Base-by-base conservation (phyloP, 2,329 filamentous ascomycete genomes). In the Xylaria sp. region DNA sequence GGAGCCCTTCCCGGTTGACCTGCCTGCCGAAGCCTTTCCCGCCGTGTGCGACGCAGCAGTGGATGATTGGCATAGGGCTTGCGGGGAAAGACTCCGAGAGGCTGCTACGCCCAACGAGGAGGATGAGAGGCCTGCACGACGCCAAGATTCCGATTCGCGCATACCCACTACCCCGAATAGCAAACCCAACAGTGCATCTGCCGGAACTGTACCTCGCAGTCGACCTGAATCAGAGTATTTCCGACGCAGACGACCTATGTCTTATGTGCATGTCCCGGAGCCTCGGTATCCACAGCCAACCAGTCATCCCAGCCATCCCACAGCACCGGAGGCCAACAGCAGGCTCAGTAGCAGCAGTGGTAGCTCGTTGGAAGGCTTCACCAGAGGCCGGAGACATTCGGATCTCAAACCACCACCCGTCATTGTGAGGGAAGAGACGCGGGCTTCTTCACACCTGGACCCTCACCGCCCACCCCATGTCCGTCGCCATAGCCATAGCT, bases 1-100 rank as follows among this genome's bases (percentile, higher is more conserved):
- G 48, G 87, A 90, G 65, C 83, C 83, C 40, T 94, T 95, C 71
- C 89, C 89, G 0, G 70, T 79, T 6, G 85, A 89, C 63, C 81
- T 91, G 4, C 88, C 89, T 1, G 80, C 79, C 33, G 81, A 83
- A n/a, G 87, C 90, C 0, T 92, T 95, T 67, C 95, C 96, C 0
- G 78, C 85, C 1, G 83, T 87, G 51, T 88, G 94, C 1, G 95
- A 98, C 75, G 82, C 86, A 4, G 90, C 92, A n/a, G 94, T 97
- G 81, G 89, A 94, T 64, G 84, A 86, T 67, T 99, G 96, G 95
- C 94, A 98, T 78, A 89, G 92, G 73, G 84, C 86, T 2, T 94
- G 97, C 65, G 91, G 89, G 42, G 86, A 90, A 67, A 89, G 88
- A 73, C 81, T 97, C 58, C 88, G 89, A 69, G 84, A 87, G 65